Evolutionary conservation across 2,329 filamentous ascomycete genomes (phyloP).

Genomic region (Colletotrichum destructivum): DNA sequence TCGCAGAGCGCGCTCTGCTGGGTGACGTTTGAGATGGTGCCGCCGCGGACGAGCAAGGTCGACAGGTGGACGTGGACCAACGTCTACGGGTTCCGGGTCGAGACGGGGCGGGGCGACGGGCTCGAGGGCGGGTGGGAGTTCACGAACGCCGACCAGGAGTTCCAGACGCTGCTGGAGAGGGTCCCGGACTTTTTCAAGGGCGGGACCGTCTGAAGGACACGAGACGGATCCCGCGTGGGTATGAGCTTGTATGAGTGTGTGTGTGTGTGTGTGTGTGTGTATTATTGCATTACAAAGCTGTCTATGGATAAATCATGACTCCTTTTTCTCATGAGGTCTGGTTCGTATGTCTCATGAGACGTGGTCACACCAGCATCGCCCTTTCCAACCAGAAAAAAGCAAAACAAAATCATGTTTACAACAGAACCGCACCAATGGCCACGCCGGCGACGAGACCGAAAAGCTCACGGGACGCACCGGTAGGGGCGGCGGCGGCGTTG

Average conservation of each 20-base stretch:
- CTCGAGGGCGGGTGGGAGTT: slow-evolving; percentile 45
- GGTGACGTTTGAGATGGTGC: slow-evolving; percentile 30
- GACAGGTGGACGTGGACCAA: slow-evolving; percentile 25
- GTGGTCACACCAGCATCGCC: too few relatives aligned
- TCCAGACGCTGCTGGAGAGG: slow-evolving; percentile 46
- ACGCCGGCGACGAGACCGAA: slow-evolving; percentile 11
- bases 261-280: too few relatives aligned
- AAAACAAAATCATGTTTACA: background rate
- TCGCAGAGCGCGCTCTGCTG: slow-evolving; percentile 30
- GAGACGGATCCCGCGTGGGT: background rate
- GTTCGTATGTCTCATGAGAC: background rate
- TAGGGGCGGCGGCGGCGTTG: slow-evolving; percentile 17
- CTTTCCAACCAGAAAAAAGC: too few relatives aligned
- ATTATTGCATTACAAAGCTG: slow-evolving; percentile 11
- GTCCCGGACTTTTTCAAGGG: slow-evolving; percentile 43
- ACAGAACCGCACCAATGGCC: slow-evolving; percentile 21
- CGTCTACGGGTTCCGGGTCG: slow-evolving; percentile 31
- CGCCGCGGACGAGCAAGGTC: background rate
- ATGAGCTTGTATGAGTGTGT: too few relatives aligned
- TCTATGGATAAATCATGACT: background rate
- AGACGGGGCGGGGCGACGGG: slow-evolving; percentile 16
- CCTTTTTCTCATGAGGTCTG: background rate
- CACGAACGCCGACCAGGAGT: slow-evolving; percentile 47
- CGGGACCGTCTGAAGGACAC: background rate
- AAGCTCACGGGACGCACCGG: slow-evolving; percentile 11